A percentile compares a stretch with the other conserved stretches of the same genome.
Conservation (phyloP, 2,329 filamentous ascomycete species). For the Colletotrichum agaves region DNA sequence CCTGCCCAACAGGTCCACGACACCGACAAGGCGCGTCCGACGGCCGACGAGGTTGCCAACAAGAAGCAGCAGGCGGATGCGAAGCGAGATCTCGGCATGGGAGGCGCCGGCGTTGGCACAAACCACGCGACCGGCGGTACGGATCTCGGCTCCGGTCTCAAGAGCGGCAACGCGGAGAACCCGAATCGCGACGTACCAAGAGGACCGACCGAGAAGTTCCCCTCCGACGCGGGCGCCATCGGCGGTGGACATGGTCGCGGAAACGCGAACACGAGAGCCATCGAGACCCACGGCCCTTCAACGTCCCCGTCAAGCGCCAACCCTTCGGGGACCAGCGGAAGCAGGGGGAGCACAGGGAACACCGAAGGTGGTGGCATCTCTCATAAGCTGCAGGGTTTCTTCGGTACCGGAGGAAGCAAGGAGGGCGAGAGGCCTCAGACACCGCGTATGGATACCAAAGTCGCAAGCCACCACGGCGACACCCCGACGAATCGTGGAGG, state of each 20-base stretch:
- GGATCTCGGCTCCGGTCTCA: conserved; percentile 41
- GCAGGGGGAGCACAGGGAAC: background rate
- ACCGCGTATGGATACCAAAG: conserved; percentile 26
- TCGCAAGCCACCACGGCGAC: conserved; percentile 31
- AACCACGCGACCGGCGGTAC: conserved; percentile 46
- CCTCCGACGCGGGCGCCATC: conserved; percentile 47
- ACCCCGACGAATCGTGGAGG: conserved; percentile 37
- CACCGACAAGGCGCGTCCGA: conserved; percentile 14
- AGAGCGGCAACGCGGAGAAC: conserved; percentile 37
- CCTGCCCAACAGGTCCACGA: conserved; percentile 21
- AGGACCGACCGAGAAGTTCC: conserved; percentile 46
- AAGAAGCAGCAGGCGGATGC: conserved; percentile 40
- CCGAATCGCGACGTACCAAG: conserved; percentile 38
- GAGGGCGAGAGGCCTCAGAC: conserved; percentile 28
- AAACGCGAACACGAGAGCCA: conserved; percentile 42
- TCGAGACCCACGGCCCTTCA: conserved; percentile 40
- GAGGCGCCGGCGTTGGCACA: conserved; percentile 47
- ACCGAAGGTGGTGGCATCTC: conserved; percentile 19
- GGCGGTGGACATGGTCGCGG: conserved; percentile 47
- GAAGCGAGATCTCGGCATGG: conserved; percentile 45
- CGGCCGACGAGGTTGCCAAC: conserved; percentile 20
- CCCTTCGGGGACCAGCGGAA: background rate
- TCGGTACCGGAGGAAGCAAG: conserved; percentile 41
- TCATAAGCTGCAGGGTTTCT: conserved; percentile 39
- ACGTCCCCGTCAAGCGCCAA: background rate